A percentile compares a stretch with the other conserved stretches of the same genome.
phyloP scores from a whole-genome alignment of 257 asterid genomes.

The Nicotiana tomentosiformis region DNA sequence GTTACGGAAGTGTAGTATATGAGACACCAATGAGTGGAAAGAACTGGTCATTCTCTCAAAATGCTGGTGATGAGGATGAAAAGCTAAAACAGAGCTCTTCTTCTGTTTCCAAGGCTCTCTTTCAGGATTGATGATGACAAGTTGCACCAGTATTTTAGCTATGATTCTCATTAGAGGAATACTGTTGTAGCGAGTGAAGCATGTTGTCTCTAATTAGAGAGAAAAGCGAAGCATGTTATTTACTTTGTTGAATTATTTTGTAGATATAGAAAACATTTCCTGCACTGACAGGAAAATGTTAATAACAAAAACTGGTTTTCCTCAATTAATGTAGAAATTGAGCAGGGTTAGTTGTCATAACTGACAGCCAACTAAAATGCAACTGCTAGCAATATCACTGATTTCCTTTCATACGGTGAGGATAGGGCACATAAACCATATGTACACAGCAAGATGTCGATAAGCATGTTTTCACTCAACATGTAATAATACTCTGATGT shows the following conservation, averaged over 20 bases:
- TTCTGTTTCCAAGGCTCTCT: slow-evolving; percentile 71
- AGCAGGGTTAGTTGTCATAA: not conserved
- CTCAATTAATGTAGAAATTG: not conserved
- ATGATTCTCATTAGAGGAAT: not conserved
- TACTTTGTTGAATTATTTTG: not conserved
- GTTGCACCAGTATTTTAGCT: not conserved
- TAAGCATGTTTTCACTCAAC: not conserved
- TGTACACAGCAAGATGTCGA: not conserved
- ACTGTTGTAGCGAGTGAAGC: not conserved
- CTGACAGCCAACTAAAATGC: not conserved
- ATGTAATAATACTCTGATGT: no score
- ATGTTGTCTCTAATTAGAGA: not conserved
- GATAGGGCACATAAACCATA: not conserved
- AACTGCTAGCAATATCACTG: not conserved
- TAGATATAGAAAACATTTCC: not conserved
- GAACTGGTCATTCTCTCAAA: slow-evolving; percentile 26
- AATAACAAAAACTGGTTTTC: not conserved
- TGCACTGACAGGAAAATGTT: not conserved
- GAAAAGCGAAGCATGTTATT: not conserved
- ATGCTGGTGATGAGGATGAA: slow-evolving; percentile 20
- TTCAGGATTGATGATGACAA: slow-evolving; percentile 46
- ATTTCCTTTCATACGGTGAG: not conserved
- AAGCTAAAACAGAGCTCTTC: slow-evolving; percentile 25
- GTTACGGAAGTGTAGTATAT: slow-evolving; percentile 41
- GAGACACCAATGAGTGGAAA: slow-evolving; percentile 75